Base-by-base conservation (phyloP, 148 eudicot genomes). In the Cornus kousa region DNA sequence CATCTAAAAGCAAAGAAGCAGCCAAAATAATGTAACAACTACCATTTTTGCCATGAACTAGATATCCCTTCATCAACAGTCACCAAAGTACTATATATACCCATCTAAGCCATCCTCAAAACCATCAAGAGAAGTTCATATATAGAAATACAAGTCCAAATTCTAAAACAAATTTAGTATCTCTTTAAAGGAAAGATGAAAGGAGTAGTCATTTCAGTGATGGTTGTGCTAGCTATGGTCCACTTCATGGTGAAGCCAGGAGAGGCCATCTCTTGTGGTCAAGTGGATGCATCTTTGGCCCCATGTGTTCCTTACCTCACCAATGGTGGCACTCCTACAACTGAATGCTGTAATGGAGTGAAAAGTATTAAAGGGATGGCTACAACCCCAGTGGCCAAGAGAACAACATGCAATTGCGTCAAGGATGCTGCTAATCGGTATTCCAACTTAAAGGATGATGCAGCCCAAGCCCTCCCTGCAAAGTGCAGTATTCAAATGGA, bases 401-500 rank as follows among this genome's bases (percentile, higher is more conserved):
- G 71, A 46, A 48, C 72, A 6, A 39, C 67, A 6, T 78, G 84
- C 78, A 78, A 37, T n/a, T 78, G 85, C 23, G 37, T 79, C 9
- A 78, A 82, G 79, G 24, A 22, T 1, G 84, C 85, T 0, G 85
- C 81, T 4, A 37, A 22, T 11, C 60, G 33, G 2, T 73, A 73
- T 8, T 48, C 53, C 22, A 72, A 74, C 70, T 66, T 78, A 64
- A 78, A 79, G 23, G 81, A 78, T 17, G 81, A 68, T 6, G 81
- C 74, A 0, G 85, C 75, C 1, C 74, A 74, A 50, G 73, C 71
- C 22, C 80, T 81, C 3, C 84, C 84, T 9, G 60, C 7, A 32
- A 81, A 72, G 60, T 77, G 80, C 37, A 62, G 22, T 31, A 69
- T 82, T 32, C 5, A 17, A 3, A 19, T 78, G 32, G 60, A 68